Base-by-base conservation (phyloP, 306 rosid genomes). In the Fragaria iinumae region DNA sequence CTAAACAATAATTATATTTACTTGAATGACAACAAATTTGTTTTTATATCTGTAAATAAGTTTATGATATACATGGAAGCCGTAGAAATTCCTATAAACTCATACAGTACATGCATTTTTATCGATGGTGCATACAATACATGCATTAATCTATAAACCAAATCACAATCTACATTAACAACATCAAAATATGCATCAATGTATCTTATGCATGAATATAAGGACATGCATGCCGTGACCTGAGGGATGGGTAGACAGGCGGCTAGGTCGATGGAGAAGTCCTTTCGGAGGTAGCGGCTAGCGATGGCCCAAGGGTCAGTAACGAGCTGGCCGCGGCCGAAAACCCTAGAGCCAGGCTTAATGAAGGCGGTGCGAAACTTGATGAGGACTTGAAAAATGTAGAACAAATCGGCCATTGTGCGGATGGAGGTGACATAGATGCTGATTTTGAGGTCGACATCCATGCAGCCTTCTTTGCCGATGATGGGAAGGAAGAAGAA, bases 181-280 rank as follows among this genome's bases (percentile, higher is more conserved):
- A 11, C 17, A 4, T 14, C 55, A 49, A 4, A 5, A 49, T 3
- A 16, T 50, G n/a, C 56, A 50, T 5, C 56, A 50, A 2, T 43
- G 47, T 43, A 43, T 8, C 47, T 8, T 43, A 43, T 1, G 9
- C 12, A 43, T 43, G 6, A 41, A 41, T 6, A 6, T 8, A 21
- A 17, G 34, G 7, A 50, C 56, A 50, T 17, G 21, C n/a, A 18
- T 52, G 57, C 57, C 18, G 21, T 53, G 21, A 88, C 98, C 95
- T 90, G 97, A 2, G 98, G 98, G 20, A 95, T 87, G 23, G 99
- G 99, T 20, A 95, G 88, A 11, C 87, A 69, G 14, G 97, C 90
- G 14, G 94, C 88, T 53, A 92, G 86, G 85, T 95, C 99, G 38
- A 92, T 21, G 39, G 83, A 4, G 72, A 92, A 95, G 76, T 89